Base-by-base conservation (phyloP, 495 filamentous ascomycete genomes). In the Tuber microsphaerosporum region DNA sequence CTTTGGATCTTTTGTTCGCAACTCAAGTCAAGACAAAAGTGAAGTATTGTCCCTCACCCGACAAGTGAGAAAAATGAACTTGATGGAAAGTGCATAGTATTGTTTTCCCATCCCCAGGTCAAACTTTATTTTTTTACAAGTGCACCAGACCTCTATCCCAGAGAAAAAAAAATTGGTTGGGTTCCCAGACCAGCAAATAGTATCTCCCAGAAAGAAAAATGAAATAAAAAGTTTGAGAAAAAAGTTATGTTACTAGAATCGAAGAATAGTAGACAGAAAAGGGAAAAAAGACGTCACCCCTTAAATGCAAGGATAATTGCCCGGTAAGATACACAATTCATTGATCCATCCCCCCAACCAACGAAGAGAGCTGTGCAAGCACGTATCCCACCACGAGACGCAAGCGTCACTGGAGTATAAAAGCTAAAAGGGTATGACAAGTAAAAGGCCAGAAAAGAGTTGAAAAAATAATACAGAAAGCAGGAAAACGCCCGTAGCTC, bases 131-230 rank as follows among this genome's bases (percentile, higher is more conserved):
- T 16, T 65, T 61, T 65, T 65, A 65, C 26, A 65, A 34, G 17
- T 65, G 26, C 26, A 56, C 22, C 48, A 65, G 26, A 65, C 56
- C 56, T 65, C 56, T 65, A 65, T 65, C 56, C 56, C 56, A 65
- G 56, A 31, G 56, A 65, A 65, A 65, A 65, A 65, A 65, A 10
- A 65, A 34, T 65, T 65, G 14, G 26, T 65, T 2, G 51, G n/a
- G 26, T 65, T 26, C 26, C 3, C 3, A 1, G 3, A 14, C 26
- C 56, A 61, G 26, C 56, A 65, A 65, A 34, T n/a, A 65, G 26
- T 65, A 31, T 34, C 56, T 2, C 26, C 56, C 56, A 34, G 56
- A 1, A 65, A 65, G 56, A 65, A 65, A 65, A 65, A 17, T 31
- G 16, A 65, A 65, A 65, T 34, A 65, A 61, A 61, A 65, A 7